Percentiles rank a stretch among this genome's conserved stretches.
Conservation (phyloP, 306 rosid species). For the Arachis stenosperma region DNA sequence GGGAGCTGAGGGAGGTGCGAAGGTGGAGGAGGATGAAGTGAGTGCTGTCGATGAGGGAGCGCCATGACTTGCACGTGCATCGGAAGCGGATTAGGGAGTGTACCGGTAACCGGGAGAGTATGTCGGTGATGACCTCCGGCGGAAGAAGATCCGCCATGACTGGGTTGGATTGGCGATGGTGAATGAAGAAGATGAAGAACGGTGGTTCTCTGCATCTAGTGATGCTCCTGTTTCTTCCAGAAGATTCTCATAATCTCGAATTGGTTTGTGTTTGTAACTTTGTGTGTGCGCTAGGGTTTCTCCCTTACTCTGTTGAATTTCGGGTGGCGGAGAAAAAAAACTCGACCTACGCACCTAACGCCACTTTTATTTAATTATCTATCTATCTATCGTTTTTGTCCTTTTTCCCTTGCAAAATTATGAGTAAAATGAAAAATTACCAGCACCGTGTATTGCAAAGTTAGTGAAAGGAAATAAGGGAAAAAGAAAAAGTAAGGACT, state of each 20-base stretch:
- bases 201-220: constrained; percentile 14
- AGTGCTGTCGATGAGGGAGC: constrained; percentile 56
- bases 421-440: not conserved
- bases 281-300: constrained; percentile 23
- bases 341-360: not conserved
- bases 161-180: not conserved
- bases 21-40: constrained; percentile 55
- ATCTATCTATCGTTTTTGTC: no score
- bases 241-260: not conserved
- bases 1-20: constrained; percentile 27
- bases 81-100: constrained; percentile 55
- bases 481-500: not conserved
- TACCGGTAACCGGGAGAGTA: constrained; percentile 54
- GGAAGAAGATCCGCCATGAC: constrained; percentile 66
- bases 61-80: constrained; percentile 53
- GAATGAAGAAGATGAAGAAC: not conserved
- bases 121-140: constrained; percentile 55
- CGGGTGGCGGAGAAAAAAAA: not conserved
- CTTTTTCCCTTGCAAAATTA: no score
- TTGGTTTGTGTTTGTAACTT: not conserved
- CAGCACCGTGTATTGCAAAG: not conserved
- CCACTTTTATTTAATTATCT: no score
- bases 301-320: not conserved
- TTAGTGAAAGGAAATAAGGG: no score
- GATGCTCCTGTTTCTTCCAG: not conserved